Base-by-base conservation (phyloP, 2,329 filamentous ascomycete genomes). In the Cladophialophora bantiana region DNA sequence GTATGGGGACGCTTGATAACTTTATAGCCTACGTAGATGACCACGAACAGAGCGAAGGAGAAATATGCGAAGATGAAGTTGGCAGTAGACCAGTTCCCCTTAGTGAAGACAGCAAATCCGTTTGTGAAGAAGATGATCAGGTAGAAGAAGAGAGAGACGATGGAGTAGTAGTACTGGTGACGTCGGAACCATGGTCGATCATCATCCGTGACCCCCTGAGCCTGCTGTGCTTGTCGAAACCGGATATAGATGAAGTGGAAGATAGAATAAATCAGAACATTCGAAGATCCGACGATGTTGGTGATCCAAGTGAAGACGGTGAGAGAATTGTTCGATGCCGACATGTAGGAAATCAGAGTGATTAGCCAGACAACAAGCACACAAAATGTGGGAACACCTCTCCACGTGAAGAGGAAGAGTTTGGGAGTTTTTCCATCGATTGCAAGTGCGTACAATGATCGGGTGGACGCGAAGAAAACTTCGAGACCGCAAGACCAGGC, bases 401-500 rank as follows among this genome's bases (percentile, higher is more conserved):
- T 10, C 42, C 42, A 62, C 15, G 59, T 62, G 31, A 38, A 54
- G 7, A 15, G 50, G 42, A 65, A 65, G 35, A 65, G 31, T 35
- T 40, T 59, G 20, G 62, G 53, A 18, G 34, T 45, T n/a, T 58
- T 59, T 13, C 62, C 54, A 59, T 59, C 40, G 40, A 42, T 42
- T n/a, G 40, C 40, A 42, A 42, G 40, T 4, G 40, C 40, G n/a
- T 42, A 42, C n/a, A 42, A 42, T 12, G 40, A 42, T 42, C 40
- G 10, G 40, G 40, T 42, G 40, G 40, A 42, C 12, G 40, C 40
- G n/a, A 42, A 42, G 40, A 42, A 42, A 12, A 42, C 2, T n/a
- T 42, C 40, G 40, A 42, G 40, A n/a, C 12, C 40, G 40, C 40
- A 42, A 26, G 79, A 81, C 73, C 76, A 78, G 12, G 79, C 78